phyloP scores from a whole-genome alignment of 169 alveolate species.

The Cryptosporidium canis region DNA sequence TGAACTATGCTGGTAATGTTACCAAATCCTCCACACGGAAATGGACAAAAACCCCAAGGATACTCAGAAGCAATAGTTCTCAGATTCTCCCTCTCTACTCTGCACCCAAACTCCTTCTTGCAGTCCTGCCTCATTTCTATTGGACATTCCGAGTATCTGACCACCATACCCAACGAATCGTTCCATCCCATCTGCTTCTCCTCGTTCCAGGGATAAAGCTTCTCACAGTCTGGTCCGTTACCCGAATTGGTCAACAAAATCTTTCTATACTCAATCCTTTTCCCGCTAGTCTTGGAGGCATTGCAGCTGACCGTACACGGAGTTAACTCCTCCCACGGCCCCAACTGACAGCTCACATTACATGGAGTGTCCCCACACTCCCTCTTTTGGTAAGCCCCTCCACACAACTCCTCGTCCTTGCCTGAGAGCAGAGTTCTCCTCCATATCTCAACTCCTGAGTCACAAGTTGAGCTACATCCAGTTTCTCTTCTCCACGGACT shows the following conservation, averaged over 20 bases:
- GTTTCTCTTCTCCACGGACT: constrained; percentile 73
- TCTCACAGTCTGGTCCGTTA: constrained; percentile 54
- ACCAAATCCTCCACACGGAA: constrained; percentile 72
- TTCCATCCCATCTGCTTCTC: constrained; percentile 56
- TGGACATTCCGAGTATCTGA: constrained; percentile 49
- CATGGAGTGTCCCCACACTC: constrained; percentile 61
- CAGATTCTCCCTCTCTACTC: constrained; percentile 66
- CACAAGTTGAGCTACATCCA: constrained; percentile 68
- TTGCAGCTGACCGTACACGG: constrained; percentile 47
- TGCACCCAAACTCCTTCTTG: constrained; percentile 44
- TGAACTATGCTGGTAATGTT: constrained; percentile 67
- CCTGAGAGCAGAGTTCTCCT: constrained; percentile 68
- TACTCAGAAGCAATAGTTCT: constrained; percentile 71
- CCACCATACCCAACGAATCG: constrained; percentile 49
- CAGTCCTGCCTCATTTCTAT: constrained; percentile 20
- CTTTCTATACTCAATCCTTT: constrained; percentile 55
- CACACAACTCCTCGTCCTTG: constrained; percentile 56
- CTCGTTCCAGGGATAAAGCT: constrained; percentile 59
- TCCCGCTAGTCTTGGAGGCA: constrained; percentile 50
- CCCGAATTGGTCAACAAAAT: constrained; percentile 47
- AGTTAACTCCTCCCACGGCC: constrained; percentile 62
- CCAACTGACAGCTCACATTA: constrained; percentile 67
- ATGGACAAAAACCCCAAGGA: constrained; percentile 73
- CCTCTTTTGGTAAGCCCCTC: constrained; percentile 67
- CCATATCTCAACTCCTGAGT: constrained; percentile 69